Conservation (phyloP, 345 rosid species). For the Diplotaxis tenuifolia region DNA sequence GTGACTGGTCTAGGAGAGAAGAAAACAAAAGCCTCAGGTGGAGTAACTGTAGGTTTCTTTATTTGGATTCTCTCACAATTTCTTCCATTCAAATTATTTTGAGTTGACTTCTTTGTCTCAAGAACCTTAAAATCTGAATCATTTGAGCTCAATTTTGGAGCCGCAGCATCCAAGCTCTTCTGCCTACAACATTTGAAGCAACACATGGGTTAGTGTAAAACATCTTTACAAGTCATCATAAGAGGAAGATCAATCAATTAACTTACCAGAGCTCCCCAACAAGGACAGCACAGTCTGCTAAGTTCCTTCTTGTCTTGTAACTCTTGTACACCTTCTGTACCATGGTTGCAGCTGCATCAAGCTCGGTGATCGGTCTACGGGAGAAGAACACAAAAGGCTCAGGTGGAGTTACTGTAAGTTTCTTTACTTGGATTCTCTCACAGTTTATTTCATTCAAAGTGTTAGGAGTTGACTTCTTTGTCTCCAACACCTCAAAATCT, state of each 20-base stretch:
- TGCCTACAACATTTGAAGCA: slow-evolving; percentile 43
- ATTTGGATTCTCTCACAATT: slow-evolving; percentile 35
- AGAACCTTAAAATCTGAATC: not conserved
- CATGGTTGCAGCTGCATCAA: slow-evolving; percentile 74
- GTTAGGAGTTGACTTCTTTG: slow-evolving; percentile 26
- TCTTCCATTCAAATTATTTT: slow-evolving; percentile 29
- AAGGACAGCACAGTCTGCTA: slow-evolving; percentile 75
- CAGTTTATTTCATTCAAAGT: slow-evolving; percentile 30
- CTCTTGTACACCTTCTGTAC: slow-evolving; percentile 89
- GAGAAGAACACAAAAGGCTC: slow-evolving; percentile 48
- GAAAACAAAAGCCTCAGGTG: slow-evolving; percentile 48
- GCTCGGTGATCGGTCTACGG: slow-evolving; percentile 60
- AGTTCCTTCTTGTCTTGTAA: slow-evolving; percentile 79
- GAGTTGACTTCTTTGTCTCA: slow-evolving; percentile 29
- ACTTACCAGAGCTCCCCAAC: slow-evolving; percentile 70
- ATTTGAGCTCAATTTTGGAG: slow-evolving; percentile 3
- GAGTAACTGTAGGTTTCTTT: slow-evolving; percentile 42
- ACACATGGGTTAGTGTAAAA: not conserved
- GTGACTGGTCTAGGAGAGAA: slow-evolving; percentile 58
- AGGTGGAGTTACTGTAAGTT: slow-evolving; percentile 50
- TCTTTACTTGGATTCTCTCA: slow-evolving; percentile 36
- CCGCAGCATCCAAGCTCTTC: slow-evolving; percentile 57
- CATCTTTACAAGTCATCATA: not conserved
- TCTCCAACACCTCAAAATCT: slow-evolving; percentile 6
- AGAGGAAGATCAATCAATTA: too few relatives aligned